Evolutionary conservation across 73 alveolate species (phyloP), one percentile per base, ranked within the genome.

Genomic region (Paramecium caudatum): DNA sequence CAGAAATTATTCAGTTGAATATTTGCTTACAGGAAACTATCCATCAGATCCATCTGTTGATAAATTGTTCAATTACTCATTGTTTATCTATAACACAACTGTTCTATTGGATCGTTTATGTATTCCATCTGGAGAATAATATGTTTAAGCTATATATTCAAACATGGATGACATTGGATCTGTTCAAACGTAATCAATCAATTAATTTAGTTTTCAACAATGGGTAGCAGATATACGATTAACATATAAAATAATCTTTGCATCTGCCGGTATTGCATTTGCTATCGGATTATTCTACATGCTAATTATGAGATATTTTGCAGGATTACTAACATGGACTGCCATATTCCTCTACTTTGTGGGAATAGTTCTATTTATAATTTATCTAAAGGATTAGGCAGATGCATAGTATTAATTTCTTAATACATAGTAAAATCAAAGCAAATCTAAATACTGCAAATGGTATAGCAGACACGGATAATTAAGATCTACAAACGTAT

Each of bases 181-280:
- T 3, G 62, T 74, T 41, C 43, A 37, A 74, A 15, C 55, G 83
- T 65, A 65, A 65, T 65, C 8, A n/a, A 5, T 0, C 1, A 25
- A 65, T 30, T 5, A 30, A 65, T 65, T n/a, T 34, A 74, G 88
- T 41, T 74, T 41, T 23, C 37, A 65, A 65, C 19, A 65, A n/a
- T 74, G 88, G 88, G 68, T 74, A 5, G 39, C 69, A 39, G 88
- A 74, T 41, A 74, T 74, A 15, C 25, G 47, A 74, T 74, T 74
- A 25, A 74, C 88, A 10, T 74, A 74, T 74, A 23, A 37, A 37
- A 74, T 74, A 21, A 41, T 74, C 13, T 27, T 74, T 74, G 88
- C 88, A 13, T 74, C 88, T 10, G 88, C 55, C 0, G 88, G 88
- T 41, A 74, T 74, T 21, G 88, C 88, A 15, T 41, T 74, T 41